phyloP scores from a whole-genome alignment of 305 asterid species.

The Fraxinus platypoda region DNA sequence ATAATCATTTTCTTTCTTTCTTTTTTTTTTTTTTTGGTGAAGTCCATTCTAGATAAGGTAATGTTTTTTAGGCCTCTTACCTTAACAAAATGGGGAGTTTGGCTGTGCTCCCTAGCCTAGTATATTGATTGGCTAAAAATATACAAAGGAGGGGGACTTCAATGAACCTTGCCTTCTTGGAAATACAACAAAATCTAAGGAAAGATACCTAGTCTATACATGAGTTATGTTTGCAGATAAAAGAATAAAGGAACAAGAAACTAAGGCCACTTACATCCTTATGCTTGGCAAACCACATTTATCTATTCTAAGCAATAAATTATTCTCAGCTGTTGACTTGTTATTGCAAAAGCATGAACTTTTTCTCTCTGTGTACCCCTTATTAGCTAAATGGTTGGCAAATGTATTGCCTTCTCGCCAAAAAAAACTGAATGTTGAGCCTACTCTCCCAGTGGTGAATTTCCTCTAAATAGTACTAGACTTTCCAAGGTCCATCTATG shows the following conservation, averaged over 20 bases:
- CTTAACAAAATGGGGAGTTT: not conserved
- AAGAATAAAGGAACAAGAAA: not conserved
- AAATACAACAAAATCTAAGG: not conserved
- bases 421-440: not conserved
- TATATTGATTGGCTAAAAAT: not conserved
- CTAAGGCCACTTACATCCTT: not conserved
- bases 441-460: not conserved
- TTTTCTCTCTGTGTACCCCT: not conserved
- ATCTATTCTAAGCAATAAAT: not conserved
- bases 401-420: not conserved
- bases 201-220: not conserved
- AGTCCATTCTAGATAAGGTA: not conserved
- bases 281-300: not conserved
- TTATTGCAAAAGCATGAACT: not conserved
- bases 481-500: not conserved
- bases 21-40: not conserved
- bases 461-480: not conserved
- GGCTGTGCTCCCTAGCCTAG: not conserved
- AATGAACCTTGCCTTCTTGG: not conserved
- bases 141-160: not conserved
- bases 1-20: not conserved
- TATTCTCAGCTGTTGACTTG: not conserved
- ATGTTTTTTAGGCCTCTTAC: not conserved
- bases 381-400: not conserved
- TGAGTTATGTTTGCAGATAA: not conserved